Evolutionary conservation across 2,329 filamentous ascomycete genomes (phyloP).

Genomic region (Pseudopyricularia javanii): DNA sequence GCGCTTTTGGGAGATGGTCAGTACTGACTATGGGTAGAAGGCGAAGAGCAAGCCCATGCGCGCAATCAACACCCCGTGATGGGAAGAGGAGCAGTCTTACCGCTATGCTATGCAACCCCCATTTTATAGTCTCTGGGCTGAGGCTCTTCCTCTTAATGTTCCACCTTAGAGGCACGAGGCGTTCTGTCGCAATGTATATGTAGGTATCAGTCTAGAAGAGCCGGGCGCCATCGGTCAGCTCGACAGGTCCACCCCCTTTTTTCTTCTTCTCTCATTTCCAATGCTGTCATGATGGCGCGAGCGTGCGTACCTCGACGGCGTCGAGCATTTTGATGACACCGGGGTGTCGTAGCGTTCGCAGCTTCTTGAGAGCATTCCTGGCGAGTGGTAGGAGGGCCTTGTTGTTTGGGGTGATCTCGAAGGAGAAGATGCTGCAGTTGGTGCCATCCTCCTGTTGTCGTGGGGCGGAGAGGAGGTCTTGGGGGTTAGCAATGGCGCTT

Average conservation of each 20-base stretch:
- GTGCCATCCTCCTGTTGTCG: constrained; percentile 71
- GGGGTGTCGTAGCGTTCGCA: constrained; percentile 84
- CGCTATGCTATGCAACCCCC: constrained; percentile 80
- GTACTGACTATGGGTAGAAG: not conserved
- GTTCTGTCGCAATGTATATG: constrained; percentile 93
- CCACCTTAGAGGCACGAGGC: constrained; percentile 78
- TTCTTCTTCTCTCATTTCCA: not conserved
- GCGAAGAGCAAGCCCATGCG: too few species aligned
- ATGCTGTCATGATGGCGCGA: not conserved
- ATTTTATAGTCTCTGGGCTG: constrained; percentile 88
- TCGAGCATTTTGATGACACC: constrained; percentile 91
- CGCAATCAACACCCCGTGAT: not conserved
- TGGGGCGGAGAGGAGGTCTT: not conserved
- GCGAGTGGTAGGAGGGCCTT: constrained; percentile 74
- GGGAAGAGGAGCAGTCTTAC: constrained; percentile 26
- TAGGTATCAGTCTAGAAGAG: constrained; percentile 67
- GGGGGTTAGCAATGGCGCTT: constrained; percentile 1
- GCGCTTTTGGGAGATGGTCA: constrained; percentile 35
- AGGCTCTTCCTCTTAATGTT: constrained; percentile 79
- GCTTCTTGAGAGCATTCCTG: constrained; percentile 86
- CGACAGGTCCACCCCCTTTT: not conserved
- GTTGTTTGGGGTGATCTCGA: constrained; percentile 78
- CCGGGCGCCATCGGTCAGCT: not conserved
- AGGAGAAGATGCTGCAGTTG: constrained; percentile 92
- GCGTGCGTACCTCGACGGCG: constrained; percentile 64